A percentile compares a stretch with the other conserved stretches of the same genome.
These are phyloP conservation scores for Fusarium sp. DNA, from an alignment of 2,329 filamentous ascomycete species.

Conservation along the genomic window DNA sequence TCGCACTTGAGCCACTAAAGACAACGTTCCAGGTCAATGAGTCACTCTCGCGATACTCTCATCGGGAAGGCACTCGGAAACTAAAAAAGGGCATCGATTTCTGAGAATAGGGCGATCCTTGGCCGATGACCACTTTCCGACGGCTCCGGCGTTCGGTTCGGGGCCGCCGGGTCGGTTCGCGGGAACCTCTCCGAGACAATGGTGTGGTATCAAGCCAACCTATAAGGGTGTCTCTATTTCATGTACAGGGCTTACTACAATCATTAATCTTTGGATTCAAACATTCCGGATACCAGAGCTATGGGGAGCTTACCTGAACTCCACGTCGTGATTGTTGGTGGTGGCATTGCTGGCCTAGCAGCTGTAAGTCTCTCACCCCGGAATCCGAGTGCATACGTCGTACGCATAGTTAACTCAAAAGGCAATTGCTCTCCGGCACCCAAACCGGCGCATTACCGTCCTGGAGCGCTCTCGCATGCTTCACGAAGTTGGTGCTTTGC, in stretches of 20 bases:
- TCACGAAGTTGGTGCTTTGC: slow-evolving; percentile 35
- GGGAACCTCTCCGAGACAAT: neutral
- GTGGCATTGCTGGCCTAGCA: slow-evolving; percentile 36
- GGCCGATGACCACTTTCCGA: neutral
- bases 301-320: slow-evolving; percentile 39
- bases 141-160: slow-evolving; percentile 11
- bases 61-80: neutral
- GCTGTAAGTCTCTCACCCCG: slow-evolving; percentile 7
- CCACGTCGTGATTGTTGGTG: slow-evolving; percentile 36
- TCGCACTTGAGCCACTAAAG: neutral
- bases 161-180: slow-evolving; percentile 17
- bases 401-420: neutral
- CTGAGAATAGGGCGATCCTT: neutral
- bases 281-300: neutral
- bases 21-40: too few relatives aligned
- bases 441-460: slow-evolving; percentile 34
- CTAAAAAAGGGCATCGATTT: neutral
- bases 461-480: slow-evolving; percentile 38
- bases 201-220: neutral
- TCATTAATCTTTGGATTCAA: neutral
- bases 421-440: slow-evolving; percentile 28
- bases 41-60: neutral
- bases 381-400: neutral
- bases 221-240: neutral
- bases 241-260: too few relatives aligned